Conservation (phyloP, 2,329 filamentous ascomycete genomes). For the Alternaria ethzedia region DNA sequence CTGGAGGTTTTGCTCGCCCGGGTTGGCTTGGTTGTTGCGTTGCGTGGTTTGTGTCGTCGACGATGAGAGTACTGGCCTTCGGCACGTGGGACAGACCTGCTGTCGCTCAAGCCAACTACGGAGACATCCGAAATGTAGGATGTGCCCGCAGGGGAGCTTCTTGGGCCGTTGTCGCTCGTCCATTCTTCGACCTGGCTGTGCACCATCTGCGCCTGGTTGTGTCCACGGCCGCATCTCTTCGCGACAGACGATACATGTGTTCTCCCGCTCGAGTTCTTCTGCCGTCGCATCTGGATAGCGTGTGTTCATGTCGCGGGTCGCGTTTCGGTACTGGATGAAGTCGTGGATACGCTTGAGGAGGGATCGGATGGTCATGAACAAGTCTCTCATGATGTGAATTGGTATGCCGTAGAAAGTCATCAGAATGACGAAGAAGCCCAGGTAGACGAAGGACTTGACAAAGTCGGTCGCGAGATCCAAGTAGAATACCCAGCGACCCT, state of each 20-base stretch:
- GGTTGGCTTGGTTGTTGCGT: constrained; percentile 34
- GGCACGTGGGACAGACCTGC: constrained; percentile 95
- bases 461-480: constrained; percentile 89
- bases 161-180: constrained; percentile 89
- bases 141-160: constrained; percentile 95
- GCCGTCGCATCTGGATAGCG: constrained; percentile 87
- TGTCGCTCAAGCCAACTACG: constrained; percentile 97
- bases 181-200: constrained; percentile 53
- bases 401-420: constrained; percentile 93
- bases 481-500: constrained; percentile 89
- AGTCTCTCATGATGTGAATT: constrained; percentile 94
- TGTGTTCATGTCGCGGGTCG: constrained; percentile 91
- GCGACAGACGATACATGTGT: constrained; percentile 96
- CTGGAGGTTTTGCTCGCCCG: constrained; percentile 24
- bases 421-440: constrained; percentile 91
- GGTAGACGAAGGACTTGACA: constrained; percentile 86
- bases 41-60: constrained; percentile 35
- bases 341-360: constrained; percentile 90
- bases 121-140: constrained; percentile 90
- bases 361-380: constrained; percentile 91
- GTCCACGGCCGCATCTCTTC: constrained; percentile 92
- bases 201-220: constrained; percentile 53
- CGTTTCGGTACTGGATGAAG: constrained; percentile 86
- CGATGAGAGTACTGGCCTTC: constrained; percentile 73
- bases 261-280: constrained; percentile 83